Conservation (phyloP, 2,329 filamentous ascomycete species). For the Pseudogymnoascus sp. region DNA sequence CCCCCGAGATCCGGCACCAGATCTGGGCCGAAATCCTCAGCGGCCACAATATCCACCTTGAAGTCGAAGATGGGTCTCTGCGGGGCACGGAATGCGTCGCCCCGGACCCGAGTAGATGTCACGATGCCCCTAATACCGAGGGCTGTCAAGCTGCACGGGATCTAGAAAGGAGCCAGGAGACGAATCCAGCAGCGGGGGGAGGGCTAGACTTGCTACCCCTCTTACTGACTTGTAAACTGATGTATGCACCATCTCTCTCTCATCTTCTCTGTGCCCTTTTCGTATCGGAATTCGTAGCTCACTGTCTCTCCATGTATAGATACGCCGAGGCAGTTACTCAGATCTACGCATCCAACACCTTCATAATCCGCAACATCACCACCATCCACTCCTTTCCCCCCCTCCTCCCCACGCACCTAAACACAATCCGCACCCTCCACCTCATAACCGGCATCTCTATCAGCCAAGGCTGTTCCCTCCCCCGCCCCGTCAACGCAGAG, state of each 20-base stretch:
- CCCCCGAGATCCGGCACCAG: constrained; percentile 15
- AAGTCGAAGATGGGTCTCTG: neutral
- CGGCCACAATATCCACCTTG: constrained; percentile 16
- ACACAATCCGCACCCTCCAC: neutral
- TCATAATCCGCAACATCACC: neutral
- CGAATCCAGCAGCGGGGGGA: neutral
- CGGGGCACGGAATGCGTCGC: neutral
- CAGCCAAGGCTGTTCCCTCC: too few relatives aligned
- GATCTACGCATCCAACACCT: neutral
- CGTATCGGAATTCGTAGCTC: too few relatives aligned
- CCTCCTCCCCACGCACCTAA: neutral
- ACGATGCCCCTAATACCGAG: neutral
- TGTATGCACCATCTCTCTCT: neutral
- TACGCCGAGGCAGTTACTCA: neutral
- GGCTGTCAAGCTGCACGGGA: neutral
- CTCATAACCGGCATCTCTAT: neutral
- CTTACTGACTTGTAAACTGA: neutral
- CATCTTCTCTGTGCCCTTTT: too few relatives aligned
- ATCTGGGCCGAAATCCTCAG: constrained; percentile 15
- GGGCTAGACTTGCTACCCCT: neutral
- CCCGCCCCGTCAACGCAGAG: too few relatives aligned
- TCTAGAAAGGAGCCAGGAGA: neutral
- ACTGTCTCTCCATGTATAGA: too few relatives aligned
- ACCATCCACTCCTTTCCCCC: neutral
- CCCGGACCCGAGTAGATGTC: neutral